Conservation (phyloP, 441 rosid species). For the Pelargonium australe region DNA sequence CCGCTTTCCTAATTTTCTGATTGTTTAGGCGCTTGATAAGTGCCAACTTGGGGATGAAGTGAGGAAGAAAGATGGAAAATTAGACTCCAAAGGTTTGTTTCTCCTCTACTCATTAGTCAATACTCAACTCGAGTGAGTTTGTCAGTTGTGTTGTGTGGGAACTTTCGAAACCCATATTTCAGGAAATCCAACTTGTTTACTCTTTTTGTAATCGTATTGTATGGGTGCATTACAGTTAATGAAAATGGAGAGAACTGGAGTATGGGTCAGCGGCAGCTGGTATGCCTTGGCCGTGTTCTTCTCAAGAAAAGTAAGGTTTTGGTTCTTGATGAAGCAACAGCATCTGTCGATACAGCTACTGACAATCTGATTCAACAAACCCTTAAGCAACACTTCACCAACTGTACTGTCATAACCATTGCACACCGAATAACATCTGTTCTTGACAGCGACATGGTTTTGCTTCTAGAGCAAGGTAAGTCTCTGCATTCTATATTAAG, state of each 20-base stretch:
- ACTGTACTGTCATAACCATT: slow-evolving; percentile 71
- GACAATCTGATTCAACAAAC: slow-evolving; percentile 84
- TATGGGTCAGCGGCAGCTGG: slow-evolving; percentile 87
- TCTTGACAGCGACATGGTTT: slow-evolving; percentile 69
- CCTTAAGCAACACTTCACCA: slow-evolving; percentile 52
- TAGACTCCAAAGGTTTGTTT: slow-evolving; percentile 56
- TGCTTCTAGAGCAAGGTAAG: slow-evolving; percentile 70
- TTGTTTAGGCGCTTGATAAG: slow-evolving; percentile 61
- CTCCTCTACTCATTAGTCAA: not conserved
- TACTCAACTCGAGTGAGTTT: not conserved
- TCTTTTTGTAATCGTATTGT: not conserved
- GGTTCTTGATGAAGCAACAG: slow-evolving; percentile 94
- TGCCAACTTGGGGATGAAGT: slow-evolving; percentile 92
- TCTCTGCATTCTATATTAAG: not conserved
- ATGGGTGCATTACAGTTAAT: slow-evolving; percentile 34
- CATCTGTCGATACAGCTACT: slow-evolving; percentile 84
- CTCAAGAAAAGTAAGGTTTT: slow-evolving; percentile 72
- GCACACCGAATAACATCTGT: slow-evolving; percentile 86
- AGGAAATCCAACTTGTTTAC: not conserved
- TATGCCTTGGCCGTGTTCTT: slow-evolving; percentile 76
- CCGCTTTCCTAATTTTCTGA: not conserved
- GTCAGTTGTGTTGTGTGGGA: not conserved
- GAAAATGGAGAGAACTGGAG: slow-evolving; percentile 98
- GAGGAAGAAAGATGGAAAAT: slow-evolving; percentile 62
- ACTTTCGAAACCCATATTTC: not conserved